Base-by-base conservation (phyloP, 2,329 filamentous ascomycete species). In the Sporothrix mexicana region DNA sequence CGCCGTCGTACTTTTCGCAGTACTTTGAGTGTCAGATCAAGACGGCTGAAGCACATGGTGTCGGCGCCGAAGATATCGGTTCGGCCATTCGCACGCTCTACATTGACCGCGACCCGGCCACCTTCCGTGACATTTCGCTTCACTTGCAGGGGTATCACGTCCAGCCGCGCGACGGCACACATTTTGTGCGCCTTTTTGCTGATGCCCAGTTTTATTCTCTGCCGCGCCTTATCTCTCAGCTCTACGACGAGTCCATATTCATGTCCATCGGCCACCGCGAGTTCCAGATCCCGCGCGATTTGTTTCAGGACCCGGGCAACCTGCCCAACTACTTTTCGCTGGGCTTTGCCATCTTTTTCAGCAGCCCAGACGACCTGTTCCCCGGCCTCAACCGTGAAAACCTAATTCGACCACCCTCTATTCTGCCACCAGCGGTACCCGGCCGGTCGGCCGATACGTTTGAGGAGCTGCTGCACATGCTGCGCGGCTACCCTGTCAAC, bases 251-350 rank as follows among this genome's bases (percentile, higher is more conserved):
- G 75, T 93, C 93, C 78, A 97, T 98, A 79, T 97, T 95, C 84
- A 94, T 97, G 78, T 92, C 93, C 74, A 95, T 98, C 77, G 95
- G 95, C 74, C 90, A 93, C 77, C 89, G 88, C 73, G 90, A 96
- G 77, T 98, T 98, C 82, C 92, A 94, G 79, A 95, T 98, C 76
- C 93, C 95, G 1, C 92, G 94, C 75, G 93, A 97, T 77, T 86
- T 97, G 74, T 97, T 98, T 81, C 91, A 88, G 43, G 88, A 89
- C 49, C 93, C 94, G 0, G 95, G 95, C 36, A 95, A 98, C 82
- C 91, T 90, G n/a, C 95, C 95, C 13, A 98, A 98, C 81, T 98
- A 94, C 86, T 98, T 98, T 85, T 92, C 94, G 0, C 88, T 98
- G 3, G 95, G 95, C 73, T 97, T 97, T 79, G 92, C 91, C 51